Percentiles rank a stretch among this genome's conserved stretches.
Conservation (phyloP, 140 eudicot genomes). For the Cichorium intybus region DNA sequence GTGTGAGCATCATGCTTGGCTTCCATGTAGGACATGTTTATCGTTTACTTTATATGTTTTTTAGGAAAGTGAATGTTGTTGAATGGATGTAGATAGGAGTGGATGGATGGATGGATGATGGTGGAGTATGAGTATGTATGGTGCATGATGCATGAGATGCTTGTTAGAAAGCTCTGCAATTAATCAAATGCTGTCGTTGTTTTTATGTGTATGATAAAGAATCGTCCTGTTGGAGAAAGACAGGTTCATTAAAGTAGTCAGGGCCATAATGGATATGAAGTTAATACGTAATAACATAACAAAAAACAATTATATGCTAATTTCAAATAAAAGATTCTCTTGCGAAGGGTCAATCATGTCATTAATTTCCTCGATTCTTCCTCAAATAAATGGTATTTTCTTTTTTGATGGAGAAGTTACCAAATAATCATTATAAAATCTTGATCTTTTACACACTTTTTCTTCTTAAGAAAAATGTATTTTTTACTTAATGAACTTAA, state of each 20-base stretch:
- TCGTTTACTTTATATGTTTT: slow-evolving; percentile 19
- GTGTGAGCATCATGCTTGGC: slow-evolving; percentile 26
- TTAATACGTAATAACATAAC: background rate
- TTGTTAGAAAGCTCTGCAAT: slow-evolving; percentile 20
- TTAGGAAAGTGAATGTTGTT: slow-evolving; percentile 30
- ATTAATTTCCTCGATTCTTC: background rate
- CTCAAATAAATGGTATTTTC: background rate
- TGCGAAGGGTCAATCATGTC: slow-evolving; percentile 18
- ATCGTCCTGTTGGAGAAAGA: background rate
- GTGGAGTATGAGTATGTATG: slow-evolving; percentile 38
- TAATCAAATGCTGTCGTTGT: slow-evolving; percentile 16
- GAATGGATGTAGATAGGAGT: slow-evolving; percentile 31
- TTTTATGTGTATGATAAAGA: slow-evolving; percentile 6
- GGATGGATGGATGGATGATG: slow-evolving; percentile 38
- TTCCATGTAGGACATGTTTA: slow-evolving; percentile 33
- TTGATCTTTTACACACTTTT: too few species aligned
- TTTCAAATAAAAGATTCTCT: slow-evolving; percentile 25
- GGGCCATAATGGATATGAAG: slow-evolving; percentile 6
- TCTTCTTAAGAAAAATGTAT: too few species aligned
- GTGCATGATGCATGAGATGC: slow-evolving; percentile 36
- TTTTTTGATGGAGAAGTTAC: background rate
- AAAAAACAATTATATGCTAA: slow-evolving; percentile 3
- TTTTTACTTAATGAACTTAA: too few species aligned
- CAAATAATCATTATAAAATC: background rate
- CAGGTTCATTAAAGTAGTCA: slow-evolving; percentile 11